phyloP scores from a whole-genome alignment of 306 rosid species.

The Sesbania bispinosa region DNA sequence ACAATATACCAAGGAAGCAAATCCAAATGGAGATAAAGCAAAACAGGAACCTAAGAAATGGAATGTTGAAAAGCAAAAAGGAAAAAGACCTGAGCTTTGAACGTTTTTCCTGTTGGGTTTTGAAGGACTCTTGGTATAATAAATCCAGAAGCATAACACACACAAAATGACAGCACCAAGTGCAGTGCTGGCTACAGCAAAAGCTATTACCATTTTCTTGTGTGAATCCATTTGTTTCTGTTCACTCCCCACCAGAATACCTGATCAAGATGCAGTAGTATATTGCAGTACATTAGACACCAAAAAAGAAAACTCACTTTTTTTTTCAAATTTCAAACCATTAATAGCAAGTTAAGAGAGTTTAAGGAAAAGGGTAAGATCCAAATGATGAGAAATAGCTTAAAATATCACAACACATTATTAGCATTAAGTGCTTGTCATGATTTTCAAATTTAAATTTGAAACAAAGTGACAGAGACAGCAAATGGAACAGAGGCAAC shows the following conservation, averaged over 20 bases:
- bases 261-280: constrained; percentile 36
- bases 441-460: constrained; percentile 45
- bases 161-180: constrained; percentile 43
- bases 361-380: constrained; percentile 19
- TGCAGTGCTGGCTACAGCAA: constrained; percentile 43
- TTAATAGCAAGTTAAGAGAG: not conserved
- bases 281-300: not conserved
- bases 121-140: constrained; percentile 31
- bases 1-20: not conserved
- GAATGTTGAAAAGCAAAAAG: not conserved
- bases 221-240: constrained; percentile 40
- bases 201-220: constrained; percentile 53
- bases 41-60: not conserved
- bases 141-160: constrained; percentile 56
- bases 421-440: constrained; percentile 22
- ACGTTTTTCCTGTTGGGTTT: constrained; percentile 39
- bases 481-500: not conserved
- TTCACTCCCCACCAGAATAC: constrained; percentile 37
- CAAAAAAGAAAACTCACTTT: not conserved
- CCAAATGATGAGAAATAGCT: not conserved
- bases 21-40: not conserved
- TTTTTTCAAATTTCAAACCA: constrained; percentile 5
- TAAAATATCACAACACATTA: not conserved
- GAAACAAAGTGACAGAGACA: constrained; percentile 27
- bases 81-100: constrained; percentile 34